Percentiles rank a stretch among this genome's conserved stretches.
Conservation (phyloP, 176 grass and related monocot species). For the Oryza nivara region DNA sequence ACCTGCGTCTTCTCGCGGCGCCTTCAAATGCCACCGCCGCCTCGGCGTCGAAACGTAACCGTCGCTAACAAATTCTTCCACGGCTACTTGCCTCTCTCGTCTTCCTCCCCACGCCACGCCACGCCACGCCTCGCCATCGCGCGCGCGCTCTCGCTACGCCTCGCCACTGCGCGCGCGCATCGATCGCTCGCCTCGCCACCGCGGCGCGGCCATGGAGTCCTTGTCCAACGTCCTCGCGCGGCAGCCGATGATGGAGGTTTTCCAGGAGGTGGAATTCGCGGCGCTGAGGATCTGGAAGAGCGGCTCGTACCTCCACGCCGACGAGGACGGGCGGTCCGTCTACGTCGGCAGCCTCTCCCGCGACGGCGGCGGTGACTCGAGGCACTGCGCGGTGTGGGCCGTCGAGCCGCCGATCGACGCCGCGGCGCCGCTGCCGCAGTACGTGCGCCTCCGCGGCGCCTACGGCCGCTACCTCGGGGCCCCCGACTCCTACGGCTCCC, state of each 20-base stretch:
- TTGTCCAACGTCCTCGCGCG: too few relatives aligned
- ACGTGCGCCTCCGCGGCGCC: conserved; percentile 32
- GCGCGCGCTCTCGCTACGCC: too few relatives aligned
- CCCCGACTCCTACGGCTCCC: neutral
- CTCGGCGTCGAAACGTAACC: too few relatives aligned
- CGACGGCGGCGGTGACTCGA: neutral
- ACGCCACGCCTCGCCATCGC: too few relatives aligned
- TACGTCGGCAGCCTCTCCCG: neutral
- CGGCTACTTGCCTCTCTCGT: too few relatives aligned
- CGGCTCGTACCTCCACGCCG: neutral
- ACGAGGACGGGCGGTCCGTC: neutral
- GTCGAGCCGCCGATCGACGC: neutral
- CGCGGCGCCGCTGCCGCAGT: neutral
- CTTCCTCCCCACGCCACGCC: too few relatives aligned
- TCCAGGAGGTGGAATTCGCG: neutral
- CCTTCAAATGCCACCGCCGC: too few relatives aligned
- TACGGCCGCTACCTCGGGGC: conserved; percentile 41
- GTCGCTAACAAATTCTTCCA: too few relatives aligned
- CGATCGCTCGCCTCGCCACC: too few relatives aligned
- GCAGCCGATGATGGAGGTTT: neutral
- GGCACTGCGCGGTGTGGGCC: conserved; percentile 18
- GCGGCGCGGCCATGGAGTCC: neutral
- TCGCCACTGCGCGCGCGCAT: too few relatives aligned
- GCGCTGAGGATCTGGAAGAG: conserved; percentile 20
- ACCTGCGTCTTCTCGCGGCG: too few relatives aligned